Conservation (phyloP, 768 basidiomycete species). For the Pilatotrama ljubarskyi region DNA sequence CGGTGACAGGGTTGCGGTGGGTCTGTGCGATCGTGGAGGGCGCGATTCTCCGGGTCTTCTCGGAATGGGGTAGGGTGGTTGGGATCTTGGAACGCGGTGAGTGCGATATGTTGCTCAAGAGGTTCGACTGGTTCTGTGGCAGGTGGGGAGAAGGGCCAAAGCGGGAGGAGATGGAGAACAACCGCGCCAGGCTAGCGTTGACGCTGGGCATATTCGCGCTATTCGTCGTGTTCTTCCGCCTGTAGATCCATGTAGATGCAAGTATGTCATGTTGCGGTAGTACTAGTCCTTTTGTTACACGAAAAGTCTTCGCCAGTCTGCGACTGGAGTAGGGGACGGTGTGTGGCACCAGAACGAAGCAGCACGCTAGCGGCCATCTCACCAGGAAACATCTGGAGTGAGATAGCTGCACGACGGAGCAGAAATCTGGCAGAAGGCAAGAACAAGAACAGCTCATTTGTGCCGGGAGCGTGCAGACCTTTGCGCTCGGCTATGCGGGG, state of each 20-base stretch:
- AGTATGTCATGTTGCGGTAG: too few species aligned
- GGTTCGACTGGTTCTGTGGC: constrained; percentile 61
- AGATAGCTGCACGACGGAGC: background rate
- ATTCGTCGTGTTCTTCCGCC: background rate
- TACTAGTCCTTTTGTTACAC: too few species aligned
- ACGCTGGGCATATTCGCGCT: background rate
- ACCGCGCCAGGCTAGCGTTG: constrained; percentile 32
- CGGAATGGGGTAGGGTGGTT: constrained; percentile 48
- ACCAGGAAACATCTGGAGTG: too few species aligned
- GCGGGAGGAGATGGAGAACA: constrained; percentile 47
- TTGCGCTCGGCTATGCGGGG: background rate
- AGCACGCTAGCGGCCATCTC: too few species aligned
- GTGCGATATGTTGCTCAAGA: constrained; percentile 34
- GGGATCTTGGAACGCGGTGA: constrained; percentile 50
- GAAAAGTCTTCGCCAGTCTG: too few species aligned
- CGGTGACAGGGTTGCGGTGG: constrained; percentile 39
- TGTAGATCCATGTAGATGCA: background rate
- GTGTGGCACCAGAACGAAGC: too few species aligned
- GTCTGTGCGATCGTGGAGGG: constrained; percentile 49
- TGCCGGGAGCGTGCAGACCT: background rate
- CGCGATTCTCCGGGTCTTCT: constrained; percentile 49
- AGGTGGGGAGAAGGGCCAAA: constrained; percentile 40
- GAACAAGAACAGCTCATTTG: background rate
- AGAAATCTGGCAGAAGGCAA: background rate
- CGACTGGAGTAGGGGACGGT: too few species aligned